Base-by-base conservation (phyloP, 192 early-diverging fungal species). In the Funneliformis mosseae region DNA sequence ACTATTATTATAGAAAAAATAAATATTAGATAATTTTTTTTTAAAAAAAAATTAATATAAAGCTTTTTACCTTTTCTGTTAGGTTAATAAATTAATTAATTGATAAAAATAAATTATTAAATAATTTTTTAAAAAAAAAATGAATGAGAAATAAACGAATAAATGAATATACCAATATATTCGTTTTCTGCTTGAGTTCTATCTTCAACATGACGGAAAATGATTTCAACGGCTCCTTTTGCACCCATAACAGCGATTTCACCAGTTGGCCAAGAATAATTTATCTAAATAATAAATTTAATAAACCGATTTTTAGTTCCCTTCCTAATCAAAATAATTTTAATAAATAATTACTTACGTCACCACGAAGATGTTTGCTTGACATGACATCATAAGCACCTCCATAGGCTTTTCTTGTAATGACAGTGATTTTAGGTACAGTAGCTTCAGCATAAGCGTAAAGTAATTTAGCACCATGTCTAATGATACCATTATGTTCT, bases 361-460 rank as follows among this genome's bases (percentile, higher is more conserved):
- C 97, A 70, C 96, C 97, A 23, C 95, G 87, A 80, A 99, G 86
- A 90, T 99, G 97, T 88, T 99, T 99, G 10, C 95, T 96, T 77
- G 89, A 90, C 97, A 99, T 99, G 23, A 99, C 97, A 86, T 96
- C 95, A 83, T 99, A 97, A 8, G 97, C 97, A 59, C 97, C 97
- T 73, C 97, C 97, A 80, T 99, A 99, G 8, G 97, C 97, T 86
- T 99, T 99, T 27, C 97, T 87, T 25, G 94, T 96, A 69, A 97
- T 98, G 27, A 99, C 87, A 8, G 96, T 97, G 42, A 99, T 91
- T 86, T 99, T 99, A 60, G 97, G 97, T 16, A 97, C 96, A 8
- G 97, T 99, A 8, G 97, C 96, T 85, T 99, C 97, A 43, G 95
- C 95, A 80, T 96, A 99, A 55, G 97, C 97, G 79, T 97, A 98